phyloP scores from a whole-genome alignment of 1,139 yeast genomes.

The Sugiyamaella pinicola region DNA sequence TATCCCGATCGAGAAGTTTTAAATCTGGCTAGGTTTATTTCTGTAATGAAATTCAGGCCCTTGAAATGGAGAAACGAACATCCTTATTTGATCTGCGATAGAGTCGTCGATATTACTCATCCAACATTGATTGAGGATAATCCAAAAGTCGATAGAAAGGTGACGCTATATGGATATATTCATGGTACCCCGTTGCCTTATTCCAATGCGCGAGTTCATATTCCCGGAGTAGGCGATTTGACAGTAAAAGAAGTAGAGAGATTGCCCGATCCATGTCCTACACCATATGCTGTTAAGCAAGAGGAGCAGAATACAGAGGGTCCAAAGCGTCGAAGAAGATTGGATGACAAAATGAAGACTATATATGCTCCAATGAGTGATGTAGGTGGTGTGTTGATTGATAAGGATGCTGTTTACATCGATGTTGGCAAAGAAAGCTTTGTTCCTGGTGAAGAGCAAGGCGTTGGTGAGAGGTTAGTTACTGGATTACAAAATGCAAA shows the following conservation, averaged over 20 bases:
- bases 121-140: constrained; percentile 79
- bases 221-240: constrained; percentile 95
- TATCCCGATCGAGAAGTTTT: constrained; percentile 96
- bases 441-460: constrained; percentile 69
- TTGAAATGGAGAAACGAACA: constrained; percentile 98
- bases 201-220: constrained; percentile 78
- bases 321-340: constrained; percentile 75
- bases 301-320: constrained; percentile 80
- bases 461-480: constrained; percentile 80
- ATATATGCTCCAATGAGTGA: constrained; percentile 99
- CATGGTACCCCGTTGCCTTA: constrained; percentile 89
- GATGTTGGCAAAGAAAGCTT: constrained; percentile 74
- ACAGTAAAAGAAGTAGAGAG: constrained; percentile 76
- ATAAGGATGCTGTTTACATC: constrained; percentile 95
- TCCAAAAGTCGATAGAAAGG: constrained; percentile 81
- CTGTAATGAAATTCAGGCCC: constrained; percentile 98
- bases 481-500: constrained; percentile 75
- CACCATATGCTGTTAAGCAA: constrained; percentile 87
- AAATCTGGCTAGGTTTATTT: constrained; percentile 86
- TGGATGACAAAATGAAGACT: constrained; percentile 90
- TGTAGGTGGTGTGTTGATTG: constrained; percentile 96
- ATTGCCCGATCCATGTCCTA: constrained; percentile 98
- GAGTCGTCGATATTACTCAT: constrained; percentile 94
- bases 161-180: constrained; percentile 90
- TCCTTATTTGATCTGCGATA: constrained; percentile 88